A percentile compares a stretch with the other conserved stretches of the same genome.
phyloP scores from a whole-genome alignment of 2,329 filamentous ascomycete genomes.

The Aspergillus transmontanensis region DNA sequence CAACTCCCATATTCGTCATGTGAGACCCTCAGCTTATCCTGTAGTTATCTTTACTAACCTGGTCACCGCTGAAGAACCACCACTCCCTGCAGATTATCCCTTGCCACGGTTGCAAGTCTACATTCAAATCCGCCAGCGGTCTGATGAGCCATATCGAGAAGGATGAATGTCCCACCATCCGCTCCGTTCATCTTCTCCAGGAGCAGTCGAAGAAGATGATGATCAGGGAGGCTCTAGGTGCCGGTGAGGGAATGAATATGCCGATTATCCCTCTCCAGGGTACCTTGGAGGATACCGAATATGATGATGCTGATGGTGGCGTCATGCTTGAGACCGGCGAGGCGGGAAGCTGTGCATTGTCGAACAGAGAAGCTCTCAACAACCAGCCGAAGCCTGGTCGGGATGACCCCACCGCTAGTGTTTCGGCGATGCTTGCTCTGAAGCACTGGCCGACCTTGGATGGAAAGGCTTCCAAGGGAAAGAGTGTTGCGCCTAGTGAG shows the following conservation, averaged over 20 bases:
- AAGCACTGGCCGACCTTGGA: constrained; percentile 30
- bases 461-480: not conserved
- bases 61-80: constrained; percentile 45
- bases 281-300: constrained; percentile 11
- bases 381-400: constrained; percentile 19
- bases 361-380: constrained; percentile 20
- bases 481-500: constrained; percentile 13
- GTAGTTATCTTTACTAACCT: not conserved
- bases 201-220: constrained; percentile 55
- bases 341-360: constrained; percentile 6
- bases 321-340: constrained; percentile 16
- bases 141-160: constrained; percentile 59
- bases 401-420: not conserved
- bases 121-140: constrained; percentile 52
- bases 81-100: constrained; percentile 51
- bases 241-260: constrained; percentile 5
- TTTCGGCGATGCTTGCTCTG: constrained; percentile 13
- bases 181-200: constrained; percentile 46
- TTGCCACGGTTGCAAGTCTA: constrained; percentile 51
- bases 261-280: constrained; percentile 5
- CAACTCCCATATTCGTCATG: constrained; percentile 54
- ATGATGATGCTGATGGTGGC: constrained; percentile 24
- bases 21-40: constrained; percentile 30
- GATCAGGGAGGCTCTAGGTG: constrained; percentile 36
- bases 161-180: constrained; percentile 51